Evolutionary conservation across 768 basidiomycete species (phyloP).

Genomic region (Naganishia randhawae): DNA sequence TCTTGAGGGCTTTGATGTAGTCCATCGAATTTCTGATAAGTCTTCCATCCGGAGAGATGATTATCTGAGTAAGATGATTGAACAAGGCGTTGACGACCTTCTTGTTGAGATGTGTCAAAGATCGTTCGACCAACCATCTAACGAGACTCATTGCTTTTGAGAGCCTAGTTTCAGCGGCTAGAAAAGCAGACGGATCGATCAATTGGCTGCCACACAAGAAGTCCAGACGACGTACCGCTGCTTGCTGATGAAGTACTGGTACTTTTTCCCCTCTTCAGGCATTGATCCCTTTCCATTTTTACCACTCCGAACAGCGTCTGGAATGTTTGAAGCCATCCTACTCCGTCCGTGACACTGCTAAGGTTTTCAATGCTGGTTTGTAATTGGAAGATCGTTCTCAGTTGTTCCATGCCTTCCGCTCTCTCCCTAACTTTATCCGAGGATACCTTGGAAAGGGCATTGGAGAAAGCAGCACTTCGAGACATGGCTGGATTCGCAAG

Average conservation of each 20-base stretch:
- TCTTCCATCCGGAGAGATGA: conserved; percentile 56
- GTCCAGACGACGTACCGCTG: conserved; percentile 9
- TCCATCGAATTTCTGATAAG: conserved; percentile 67
- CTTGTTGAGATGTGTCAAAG: conserved; percentile 59
- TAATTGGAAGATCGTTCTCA: conserved; percentile 44
- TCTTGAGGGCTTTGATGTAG: conserved; percentile 72
- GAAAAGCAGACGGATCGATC: conserved; percentile 31
- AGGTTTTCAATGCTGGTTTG: conserved; percentile 55
- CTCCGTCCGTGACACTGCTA: conserved; percentile 55
- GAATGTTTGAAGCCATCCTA: conserved; percentile 65
- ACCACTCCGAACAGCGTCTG: conserved; percentile 70
- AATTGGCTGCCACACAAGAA: neutral
- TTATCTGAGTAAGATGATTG: conserved; percentile 62
- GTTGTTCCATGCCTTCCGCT: conserved; percentile 59
- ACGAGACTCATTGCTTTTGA: conserved; percentile 64
- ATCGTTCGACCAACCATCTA: conserved; percentile 69
- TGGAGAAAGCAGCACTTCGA: conserved; percentile 12
- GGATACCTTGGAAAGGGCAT: conserved; percentile 34
- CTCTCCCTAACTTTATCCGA: conserved; percentile 66
- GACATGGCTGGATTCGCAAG: conserved; percentile 11
- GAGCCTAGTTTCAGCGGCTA: conserved; percentile 59
- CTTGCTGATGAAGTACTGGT: conserved; percentile 19
- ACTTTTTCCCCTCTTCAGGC: conserved; percentile 50
- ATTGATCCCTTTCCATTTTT: conserved; percentile 60
- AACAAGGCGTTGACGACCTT: conserved; percentile 61